Evolutionary conservation across 2,329 filamentous ascomycete species (phyloP).

Genomic region (Rugonectria rugulosa): DNA sequence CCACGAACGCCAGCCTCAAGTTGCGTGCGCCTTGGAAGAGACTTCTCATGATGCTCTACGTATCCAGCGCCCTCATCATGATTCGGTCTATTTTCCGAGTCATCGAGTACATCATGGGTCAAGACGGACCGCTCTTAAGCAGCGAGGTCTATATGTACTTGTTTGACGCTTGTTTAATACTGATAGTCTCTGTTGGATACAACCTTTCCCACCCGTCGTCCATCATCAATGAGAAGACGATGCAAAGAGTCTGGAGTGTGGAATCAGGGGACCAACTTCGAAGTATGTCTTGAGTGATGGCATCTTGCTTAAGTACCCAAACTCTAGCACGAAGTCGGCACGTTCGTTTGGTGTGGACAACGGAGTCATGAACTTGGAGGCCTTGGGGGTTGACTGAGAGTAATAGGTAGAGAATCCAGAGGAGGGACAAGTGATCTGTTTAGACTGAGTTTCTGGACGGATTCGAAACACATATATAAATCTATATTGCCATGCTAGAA

Average conservation of each 20-base stretch:
- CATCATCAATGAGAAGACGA: background rate
- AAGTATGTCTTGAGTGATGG: background rate
- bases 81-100: conserved; percentile 48
- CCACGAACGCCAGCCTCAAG: background rate
- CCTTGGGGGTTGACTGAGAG: no score
- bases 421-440: no score
- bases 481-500: no score
- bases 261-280: background rate
- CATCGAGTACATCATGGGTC: conserved; percentile 47
- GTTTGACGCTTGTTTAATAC: conserved; percentile 45
- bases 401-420: no score
- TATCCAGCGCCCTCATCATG: conserved; percentile 42
- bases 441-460: no score
- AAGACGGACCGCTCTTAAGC: conserved; percentile 36
- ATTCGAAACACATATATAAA: no score
- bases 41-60: conserved; percentile 26
- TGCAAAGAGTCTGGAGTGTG: background rate
- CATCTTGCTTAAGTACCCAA: no score
- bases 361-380: no score
- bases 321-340: no score
- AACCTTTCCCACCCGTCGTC: conserved; percentile 2
- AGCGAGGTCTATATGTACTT: conserved; percentile 42
- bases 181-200: conserved; percentile 25
- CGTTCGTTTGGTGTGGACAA: no score
- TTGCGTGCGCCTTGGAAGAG: conserved; percentile 38